A percentile compares a stretch with the other conserved stretches of the same genome.
Evolutionary conservation across 495 filamentous ascomycete genomes (phyloP).

Genomic region (Sporormia fimetaria): DNA sequence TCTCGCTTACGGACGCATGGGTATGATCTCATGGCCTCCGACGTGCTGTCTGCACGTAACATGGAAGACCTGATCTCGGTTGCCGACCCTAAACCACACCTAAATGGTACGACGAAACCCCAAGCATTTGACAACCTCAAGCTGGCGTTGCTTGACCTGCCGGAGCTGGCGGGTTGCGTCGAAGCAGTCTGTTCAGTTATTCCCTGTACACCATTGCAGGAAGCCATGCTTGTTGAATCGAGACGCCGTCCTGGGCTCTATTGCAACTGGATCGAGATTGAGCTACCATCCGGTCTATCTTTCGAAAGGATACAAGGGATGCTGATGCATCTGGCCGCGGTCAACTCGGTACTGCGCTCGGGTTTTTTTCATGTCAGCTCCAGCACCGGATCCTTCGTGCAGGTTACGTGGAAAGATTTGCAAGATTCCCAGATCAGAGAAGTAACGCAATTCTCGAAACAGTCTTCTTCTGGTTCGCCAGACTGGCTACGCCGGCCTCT

Average conservation of each 20-base stretch:
- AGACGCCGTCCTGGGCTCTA: slow-evolving; percentile 44
- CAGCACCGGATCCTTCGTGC: slow-evolving; percentile 41
- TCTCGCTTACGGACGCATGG: slow-evolving; percentile 45
- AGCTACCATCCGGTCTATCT: slow-evolving; percentile 11
- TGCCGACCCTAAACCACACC: slow-evolving; percentile 1
- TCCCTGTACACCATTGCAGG: slow-evolving; percentile 57
- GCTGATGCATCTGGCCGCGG: slow-evolving; percentile 38
- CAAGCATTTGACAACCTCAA: slow-evolving; percentile 1
- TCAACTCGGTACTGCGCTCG: slow-evolving; percentile 56
- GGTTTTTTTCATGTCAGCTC: slow-evolving; percentile 48
- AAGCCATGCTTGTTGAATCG: slow-evolving; percentile 68
- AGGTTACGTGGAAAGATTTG: slow-evolving; percentile 49
- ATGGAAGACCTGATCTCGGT: slow-evolving; percentile 1
- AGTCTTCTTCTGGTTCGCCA: slow-evolving; percentile 25
- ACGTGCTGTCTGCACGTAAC: slow-evolving; percentile 41
- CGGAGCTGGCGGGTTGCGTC: slow-evolving; percentile 1
- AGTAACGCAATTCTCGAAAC: slow-evolving; percentile 28
- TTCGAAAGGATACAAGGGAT: slow-evolving; percentile 34
- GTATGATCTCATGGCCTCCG: slow-evolving; percentile 40
- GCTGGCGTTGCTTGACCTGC: slow-evolving; percentile 8
- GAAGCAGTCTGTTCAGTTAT: slow-evolving; percentile 40
- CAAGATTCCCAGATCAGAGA: slow-evolving; percentile 35
- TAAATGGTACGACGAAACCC: neutral
- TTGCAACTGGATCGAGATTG: slow-evolving; percentile 61
- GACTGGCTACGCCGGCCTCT: slow-evolving; percentile 47